Percentiles rank a stretch among this genome's conserved stretches.
Evolutionary conservation across 495 filamentous ascomycete species (phyloP).

Genomic region (Tuber brumale): DNA sequence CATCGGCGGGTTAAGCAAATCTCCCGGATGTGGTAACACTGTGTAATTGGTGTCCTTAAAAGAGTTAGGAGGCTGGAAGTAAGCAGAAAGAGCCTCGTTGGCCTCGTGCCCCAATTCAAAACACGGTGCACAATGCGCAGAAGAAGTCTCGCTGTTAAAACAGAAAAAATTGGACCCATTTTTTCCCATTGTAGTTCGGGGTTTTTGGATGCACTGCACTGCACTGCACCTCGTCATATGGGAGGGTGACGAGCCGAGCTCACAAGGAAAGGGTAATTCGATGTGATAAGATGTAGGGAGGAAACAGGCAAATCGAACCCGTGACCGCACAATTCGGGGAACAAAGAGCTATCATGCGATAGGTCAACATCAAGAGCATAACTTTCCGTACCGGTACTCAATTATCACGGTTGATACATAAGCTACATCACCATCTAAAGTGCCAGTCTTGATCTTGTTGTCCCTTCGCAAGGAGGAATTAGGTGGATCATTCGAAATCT

Average conservation of each 20-base stretch:
- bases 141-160: background rate
- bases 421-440: background rate
- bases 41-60: background rate
- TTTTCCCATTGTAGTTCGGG: background rate
- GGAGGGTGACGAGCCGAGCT: background rate
- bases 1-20: background rate
- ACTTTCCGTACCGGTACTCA: background rate
- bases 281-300: background rate
- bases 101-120: background rate
- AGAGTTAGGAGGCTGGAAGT: background rate
- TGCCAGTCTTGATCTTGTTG: background rate
- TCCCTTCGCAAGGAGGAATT: background rate
- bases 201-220: background rate
- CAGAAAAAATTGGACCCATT: background rate
- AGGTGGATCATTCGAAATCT: background rate
- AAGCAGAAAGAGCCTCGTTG: background rate
- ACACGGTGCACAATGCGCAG: background rate
- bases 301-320: background rate
- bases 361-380: background rate
- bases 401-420: background rate
- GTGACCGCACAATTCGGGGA: background rate
- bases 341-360: background rate
- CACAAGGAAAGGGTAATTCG: background rate
- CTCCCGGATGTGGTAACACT: background rate
- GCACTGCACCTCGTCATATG: background rate